Evolutionary conservation across 164 flowering plant genomes (phyloP).

Genomic region (Taxillus chinensis): DNA sequence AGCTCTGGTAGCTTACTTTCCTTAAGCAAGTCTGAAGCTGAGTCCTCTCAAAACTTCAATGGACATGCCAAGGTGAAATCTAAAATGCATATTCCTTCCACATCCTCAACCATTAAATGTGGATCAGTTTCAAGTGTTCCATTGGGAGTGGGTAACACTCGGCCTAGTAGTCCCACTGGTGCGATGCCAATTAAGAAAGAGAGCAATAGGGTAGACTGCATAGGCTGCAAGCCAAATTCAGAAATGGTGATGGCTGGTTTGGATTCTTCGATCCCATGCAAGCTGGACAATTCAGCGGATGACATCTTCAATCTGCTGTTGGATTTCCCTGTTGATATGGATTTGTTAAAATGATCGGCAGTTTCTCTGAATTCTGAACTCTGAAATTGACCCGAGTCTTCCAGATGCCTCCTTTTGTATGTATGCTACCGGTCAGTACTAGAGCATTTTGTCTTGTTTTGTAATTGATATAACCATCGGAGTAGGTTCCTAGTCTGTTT

Average conservation of each 20-base stretch:
- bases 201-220: background rate
- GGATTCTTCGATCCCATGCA: slow-evolving; percentile 17
- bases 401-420: too few relatives aligned
- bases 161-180: slow-evolving; percentile 1
- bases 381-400: too few relatives aligned
- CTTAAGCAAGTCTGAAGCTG: slow-evolving; percentile 34
- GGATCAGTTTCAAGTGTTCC: slow-evolving; percentile 13
- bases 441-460: too few relatives aligned
- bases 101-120: slow-evolving; percentile 15
- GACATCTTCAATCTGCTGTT: slow-evolving; percentile 23
- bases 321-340: slow-evolving; percentile 17
- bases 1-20: slow-evolving; percentile 21
- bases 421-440: too few relatives aligned
- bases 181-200: background rate
- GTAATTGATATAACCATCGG: too few relatives aligned
- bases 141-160: background rate
- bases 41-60: slow-evolving; percentile 18
- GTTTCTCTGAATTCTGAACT: too few relatives aligned
- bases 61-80: slow-evolving; percentile 1
- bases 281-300: slow-evolving; percentile 19
- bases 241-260: slow-evolving; percentile 9
- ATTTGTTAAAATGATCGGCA: too few relatives aligned
- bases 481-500: too few relatives aligned
- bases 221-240: slow-evolving; percentile 3
- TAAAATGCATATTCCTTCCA: slow-evolving; percentile 15